Base-by-base conservation (phyloP, 2,329 filamentous ascomycete species). In the Fusarium sp. region DNA sequence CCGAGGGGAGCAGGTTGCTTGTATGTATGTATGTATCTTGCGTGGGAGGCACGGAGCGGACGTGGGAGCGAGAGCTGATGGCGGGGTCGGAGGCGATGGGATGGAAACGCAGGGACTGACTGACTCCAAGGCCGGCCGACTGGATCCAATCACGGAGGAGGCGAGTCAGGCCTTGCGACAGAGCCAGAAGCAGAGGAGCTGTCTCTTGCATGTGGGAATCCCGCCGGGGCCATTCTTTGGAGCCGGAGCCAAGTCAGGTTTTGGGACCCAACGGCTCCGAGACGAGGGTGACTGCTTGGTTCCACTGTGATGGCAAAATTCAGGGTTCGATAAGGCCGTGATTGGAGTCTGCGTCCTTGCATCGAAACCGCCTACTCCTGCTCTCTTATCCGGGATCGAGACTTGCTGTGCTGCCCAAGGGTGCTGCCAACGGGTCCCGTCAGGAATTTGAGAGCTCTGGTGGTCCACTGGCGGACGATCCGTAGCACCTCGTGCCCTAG, bases 91-190 rank as follows among this genome's bases (percentile, higher is more conserved):
- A 58, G 73, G 43, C 65, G 64, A 48, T 48, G 43, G 43, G 64
- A 65, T 64, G 69, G 57, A 69, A 67, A 77, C 76, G 71, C 72
- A 78, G 69, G 71, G 77, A 75, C 77, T 69, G 48, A 52, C 48
- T 52, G 48, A 52, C 48, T 71, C 69, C 64, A 71, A 76, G 70
- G 64, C 72, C 76, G 77, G 72, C 69, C 65, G 64, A 72, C 58
- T 67, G 69, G 75, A 67, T 57, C 77, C 77, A 79, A 79, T 79
- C 76, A 78, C 56, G 66, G 66, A 65, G 39, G 68, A 68, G 72
- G 70, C 77, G 77, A 79, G 77, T 79, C 77, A 79, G 77, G 66
- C 71, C 70, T 74, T 69, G 74, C 72, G 68, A 74, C 56, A 73
- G 58, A 57, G 31, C 45, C 31, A 68, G 22, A 64, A 37, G 59